These are phyloP conservation scores for Bjerkandera adusta DNA, from an alignment of 1,284 basidiomycete genomes.

Conservation along the genomic window DNA sequence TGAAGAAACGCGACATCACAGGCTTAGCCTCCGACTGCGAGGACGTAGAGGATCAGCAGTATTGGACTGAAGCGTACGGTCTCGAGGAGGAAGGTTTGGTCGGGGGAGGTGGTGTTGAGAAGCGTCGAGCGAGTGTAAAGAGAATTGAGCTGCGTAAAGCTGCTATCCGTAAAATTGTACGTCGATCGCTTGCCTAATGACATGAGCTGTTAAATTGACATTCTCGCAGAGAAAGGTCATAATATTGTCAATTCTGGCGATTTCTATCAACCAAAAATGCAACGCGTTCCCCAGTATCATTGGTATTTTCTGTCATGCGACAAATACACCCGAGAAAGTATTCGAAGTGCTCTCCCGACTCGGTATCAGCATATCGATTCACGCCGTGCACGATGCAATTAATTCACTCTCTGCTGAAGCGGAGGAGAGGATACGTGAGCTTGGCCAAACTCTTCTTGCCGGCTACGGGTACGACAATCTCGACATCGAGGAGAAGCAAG, in stretches of 20 bases:
- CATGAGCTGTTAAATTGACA: too few species aligned
- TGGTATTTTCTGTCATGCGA: slow-evolving; percentile 16
- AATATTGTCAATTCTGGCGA: neutral
- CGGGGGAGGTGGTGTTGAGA: too few species aligned
- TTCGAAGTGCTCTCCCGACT: slow-evolving; percentile 12
- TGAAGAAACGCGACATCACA: neutral
- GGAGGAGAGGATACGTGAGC: slow-evolving; percentile 8
- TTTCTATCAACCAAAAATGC: slow-evolving; percentile 9
- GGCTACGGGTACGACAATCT: slow-evolving; percentile 33
- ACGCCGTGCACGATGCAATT: neutral
- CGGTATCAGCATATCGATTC: slow-evolving; percentile 2
- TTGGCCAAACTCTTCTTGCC: slow-evolving; percentile 23
- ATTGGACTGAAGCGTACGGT: too few species aligned
- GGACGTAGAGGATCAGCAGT: too few species aligned
- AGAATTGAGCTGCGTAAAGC: too few species aligned
- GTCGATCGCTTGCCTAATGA: too few species aligned
- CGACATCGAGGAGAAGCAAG: slow-evolving; percentile 26
- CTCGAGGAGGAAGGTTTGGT: too few species aligned
- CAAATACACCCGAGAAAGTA: slow-evolving; percentile 14
- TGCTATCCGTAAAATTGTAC: too few species aligned
- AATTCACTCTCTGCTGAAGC: slow-evolving; percentile 3
- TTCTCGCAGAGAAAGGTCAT: neutral
- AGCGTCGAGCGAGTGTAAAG: too few species aligned
- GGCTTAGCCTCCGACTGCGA: too few species aligned
- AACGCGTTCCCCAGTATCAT: slow-evolving; percentile 12